Evolutionary conservation across 1,139 yeast genomes (phyloP).

Genomic region (Candida sanyaensis): DNA sequence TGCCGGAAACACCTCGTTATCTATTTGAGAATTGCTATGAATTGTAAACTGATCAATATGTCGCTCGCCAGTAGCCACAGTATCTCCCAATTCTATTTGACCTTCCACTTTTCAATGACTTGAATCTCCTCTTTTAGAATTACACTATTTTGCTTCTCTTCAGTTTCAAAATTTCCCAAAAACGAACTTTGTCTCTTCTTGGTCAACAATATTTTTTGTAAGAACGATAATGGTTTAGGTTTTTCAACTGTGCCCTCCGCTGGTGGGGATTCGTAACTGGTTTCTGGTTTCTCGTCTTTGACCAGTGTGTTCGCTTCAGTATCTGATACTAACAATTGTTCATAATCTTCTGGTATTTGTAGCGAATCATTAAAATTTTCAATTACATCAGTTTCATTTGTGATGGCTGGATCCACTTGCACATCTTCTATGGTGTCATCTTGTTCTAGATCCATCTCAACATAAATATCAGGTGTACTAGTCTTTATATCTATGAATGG

Average conservation of each 20-base stretch:
- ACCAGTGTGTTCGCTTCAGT: not conserved
- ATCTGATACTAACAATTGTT: slow-evolving; percentile 4
- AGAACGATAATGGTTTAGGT: slow-evolving; percentile 24
- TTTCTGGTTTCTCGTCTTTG: not conserved
- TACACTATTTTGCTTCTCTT: no score
- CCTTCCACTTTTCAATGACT: not conserved
- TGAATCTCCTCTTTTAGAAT: not conserved
- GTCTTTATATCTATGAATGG: not conserved
- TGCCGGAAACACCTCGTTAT: not conserved
- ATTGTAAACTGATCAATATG: slow-evolving; percentile 3
- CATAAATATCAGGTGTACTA: not conserved
- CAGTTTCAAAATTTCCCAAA: not conserved
- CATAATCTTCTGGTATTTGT: slow-evolving; percentile 8
- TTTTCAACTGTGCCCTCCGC: not conserved
- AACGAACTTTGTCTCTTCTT: slow-evolving; percentile 5
- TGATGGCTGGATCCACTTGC: not conserved
- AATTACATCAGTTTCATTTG: not conserved
- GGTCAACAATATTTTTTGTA: slow-evolving; percentile 22
- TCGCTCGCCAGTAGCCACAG: not conserved
- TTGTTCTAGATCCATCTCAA: not conserved
- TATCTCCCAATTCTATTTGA: not conserved
- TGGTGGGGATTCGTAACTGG: not conserved
- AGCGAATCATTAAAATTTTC: slow-evolving; percentile 9
- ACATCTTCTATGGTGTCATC: not conserved
- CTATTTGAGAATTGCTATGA: not conserved